phyloP scores from a whole-genome alignment of 352 stramenopile species.

The Phytophthora citricola region DNA sequence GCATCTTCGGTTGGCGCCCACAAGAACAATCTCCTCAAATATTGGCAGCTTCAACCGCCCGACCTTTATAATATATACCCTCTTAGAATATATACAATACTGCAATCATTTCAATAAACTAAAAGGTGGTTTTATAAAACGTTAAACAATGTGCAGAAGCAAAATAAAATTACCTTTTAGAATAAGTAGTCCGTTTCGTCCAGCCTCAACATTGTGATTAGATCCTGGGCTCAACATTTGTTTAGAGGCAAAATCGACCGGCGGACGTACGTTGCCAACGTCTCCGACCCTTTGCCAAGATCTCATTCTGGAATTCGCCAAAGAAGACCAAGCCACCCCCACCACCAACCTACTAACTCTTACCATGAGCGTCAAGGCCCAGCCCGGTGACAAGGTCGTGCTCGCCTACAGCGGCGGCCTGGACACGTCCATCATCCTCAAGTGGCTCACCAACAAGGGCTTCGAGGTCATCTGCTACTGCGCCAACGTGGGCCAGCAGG shows the following conservation, averaged over 20 bases:
- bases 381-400: slow-evolving; percentile 92
- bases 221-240: slow-evolving; percentile 37
- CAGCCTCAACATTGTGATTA: slow-evolving; percentile 35
- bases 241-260: slow-evolving; percentile 21
- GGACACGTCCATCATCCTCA: slow-evolving; percentile 99
- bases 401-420: slow-evolving; percentile 98
- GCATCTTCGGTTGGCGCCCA: slow-evolving; percentile 7
- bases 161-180: not conserved
- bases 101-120: not conserved
- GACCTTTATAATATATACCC: not conserved
- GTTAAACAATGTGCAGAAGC: not conserved
- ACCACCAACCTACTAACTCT: slow-evolving; percentile 5
- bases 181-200: slow-evolving; percentile 16
- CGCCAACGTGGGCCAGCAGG: slow-evolving; percentile 98
- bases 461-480: slow-evolving; percentile 99
- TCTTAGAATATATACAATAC: not conserved
- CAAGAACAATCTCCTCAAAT: slow-evolving; percentile 23
- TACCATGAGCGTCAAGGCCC: slow-evolving; percentile 76
- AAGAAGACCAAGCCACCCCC: slow-evolving; percentile 26
- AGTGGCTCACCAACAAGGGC: slow-evolving; percentile 98
- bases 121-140: not conserved
- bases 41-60: slow-evolving; percentile 2
- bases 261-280: slow-evolving; percentile 10
- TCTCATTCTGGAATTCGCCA: slow-evolving; percentile 56
- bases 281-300: slow-evolving; percentile 24